Percentiles rank a stretch among this genome's conserved stretches.
Conservation (phyloP, 805 yeast species). For the Candida rishiriensis region DNA sequence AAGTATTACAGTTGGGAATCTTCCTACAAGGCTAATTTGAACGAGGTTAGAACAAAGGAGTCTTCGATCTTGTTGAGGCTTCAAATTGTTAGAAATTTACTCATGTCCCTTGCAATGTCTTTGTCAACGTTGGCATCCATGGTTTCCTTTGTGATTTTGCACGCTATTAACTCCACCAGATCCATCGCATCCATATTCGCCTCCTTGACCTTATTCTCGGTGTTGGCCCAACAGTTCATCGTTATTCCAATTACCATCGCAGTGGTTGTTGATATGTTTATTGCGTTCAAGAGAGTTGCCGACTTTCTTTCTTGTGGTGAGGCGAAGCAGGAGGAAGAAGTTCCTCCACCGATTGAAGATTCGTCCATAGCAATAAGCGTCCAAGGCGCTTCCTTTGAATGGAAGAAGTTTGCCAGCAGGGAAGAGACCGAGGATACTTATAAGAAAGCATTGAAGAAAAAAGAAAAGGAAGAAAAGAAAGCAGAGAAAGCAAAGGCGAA, state of each 20-base stretch:
- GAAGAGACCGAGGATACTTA: constrained; percentile 33
- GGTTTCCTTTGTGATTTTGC: constrained; percentile 42
- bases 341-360: constrained; percentile 2
- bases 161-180: constrained; percentile 32
- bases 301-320: constrained; percentile 38
- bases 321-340: background rate
- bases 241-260: constrained; percentile 66
- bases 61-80: constrained; percentile 51
- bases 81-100: constrained; percentile 55
- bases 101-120: constrained; percentile 56
- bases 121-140: constrained; percentile 64
- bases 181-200: constrained; percentile 61
- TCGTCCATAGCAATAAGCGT: constrained; percentile 42
- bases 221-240: constrained; percentile 54
- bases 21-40: constrained; percentile 59
- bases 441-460: background rate
- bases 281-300: constrained; percentile 57
- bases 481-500: background rate
- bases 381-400: constrained; percentile 30
- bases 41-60: constrained; percentile 54
- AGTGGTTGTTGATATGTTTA: constrained; percentile 57
- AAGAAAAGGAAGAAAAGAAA: background rate
- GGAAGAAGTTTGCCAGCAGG: constrained; percentile 58
- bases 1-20: constrained; percentile 88
- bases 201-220: constrained; percentile 60